phyloP scores from a whole-genome alignment of 371 early-diverging fungal species.

The Scutellospora calospora region DNA sequence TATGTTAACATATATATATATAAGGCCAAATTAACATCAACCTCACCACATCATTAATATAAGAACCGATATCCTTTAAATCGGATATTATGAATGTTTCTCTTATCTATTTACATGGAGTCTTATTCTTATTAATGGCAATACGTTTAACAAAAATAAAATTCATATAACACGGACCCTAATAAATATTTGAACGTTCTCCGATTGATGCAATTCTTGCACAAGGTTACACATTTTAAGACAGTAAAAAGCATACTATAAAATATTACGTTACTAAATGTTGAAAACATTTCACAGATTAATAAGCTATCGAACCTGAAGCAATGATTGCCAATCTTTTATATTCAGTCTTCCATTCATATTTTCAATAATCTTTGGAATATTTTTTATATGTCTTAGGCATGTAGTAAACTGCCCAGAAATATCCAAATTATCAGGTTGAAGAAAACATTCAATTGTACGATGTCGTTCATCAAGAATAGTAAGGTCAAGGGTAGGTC shows the following conservation, averaged over 20 bases:
- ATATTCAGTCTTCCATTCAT: conserved; percentile 61
- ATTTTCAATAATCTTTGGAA: conserved; percentile 61
- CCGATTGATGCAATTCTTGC: conserved; percentile 46
- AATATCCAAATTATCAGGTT: conserved; percentile 50
- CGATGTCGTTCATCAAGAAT: conserved; percentile 62
- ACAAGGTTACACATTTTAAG: conserved; percentile 58
- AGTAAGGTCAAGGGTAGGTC: conserved; percentile 62
- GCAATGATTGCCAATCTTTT: conserved; percentile 74
- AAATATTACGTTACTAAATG: background rate
- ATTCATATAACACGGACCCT: conserved; percentile 47
- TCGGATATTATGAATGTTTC: conserved; percentile 49
- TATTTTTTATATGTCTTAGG: conserved; percentile 69
- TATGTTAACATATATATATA: background rate
- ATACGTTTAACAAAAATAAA: too few species aligned
- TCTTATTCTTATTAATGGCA: background rate
- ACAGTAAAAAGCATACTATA: conserved; percentile 69
- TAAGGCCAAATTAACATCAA: too few species aligned
- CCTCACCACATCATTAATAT: conserved; percentile 65
- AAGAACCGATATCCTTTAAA: conserved; percentile 62
- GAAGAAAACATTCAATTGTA: conserved; percentile 61
- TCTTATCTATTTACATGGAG: conserved; percentile 47
- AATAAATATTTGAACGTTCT: conserved; percentile 52
- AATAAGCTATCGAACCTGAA: conserved; percentile 59
- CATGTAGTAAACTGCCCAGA: conserved; percentile 52
- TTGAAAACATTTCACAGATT: background rate